Evolutionary conservation across 805 yeast species (phyloP).

Genomic region (Candida chauliodis): DNA sequence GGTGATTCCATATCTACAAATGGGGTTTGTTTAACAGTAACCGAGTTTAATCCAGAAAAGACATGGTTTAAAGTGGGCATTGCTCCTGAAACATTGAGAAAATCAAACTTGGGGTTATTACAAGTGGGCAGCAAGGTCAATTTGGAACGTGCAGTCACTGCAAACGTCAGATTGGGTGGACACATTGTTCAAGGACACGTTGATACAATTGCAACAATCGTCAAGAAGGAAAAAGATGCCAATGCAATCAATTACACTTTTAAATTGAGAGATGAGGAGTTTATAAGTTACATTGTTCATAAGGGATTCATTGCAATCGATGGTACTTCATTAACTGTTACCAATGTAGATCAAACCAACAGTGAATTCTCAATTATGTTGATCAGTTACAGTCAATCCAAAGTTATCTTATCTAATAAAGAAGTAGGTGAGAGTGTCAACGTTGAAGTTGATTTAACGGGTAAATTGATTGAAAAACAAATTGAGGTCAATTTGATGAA

Average conservation of each 20-base stretch:
- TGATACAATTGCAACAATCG: conserved; percentile 78
- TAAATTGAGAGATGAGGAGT: conserved; percentile 57
- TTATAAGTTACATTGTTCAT: conserved; percentile 77
- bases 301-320: conserved; percentile 93
- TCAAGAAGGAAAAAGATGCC: conserved; percentile 53
- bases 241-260: conserved; percentile 78
- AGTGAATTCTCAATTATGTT: conserved; percentile 77
- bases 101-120: conserved; percentile 72
- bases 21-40: conserved; percentile 91
- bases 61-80: conserved; percentile 79
- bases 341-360: conserved; percentile 60
- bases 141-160: conserved; percentile 86
- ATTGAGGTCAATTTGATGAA: conserved; percentile 54
- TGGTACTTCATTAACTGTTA: conserved; percentile 90
- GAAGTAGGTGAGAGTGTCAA: conserved; percentile 65
- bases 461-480: conserved; percentile 88
- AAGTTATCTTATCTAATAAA: conserved; percentile 71
- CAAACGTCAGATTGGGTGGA: conserved; percentile 88
- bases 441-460: conserved; percentile 92
- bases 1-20: conserved; percentile 93
- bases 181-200: conserved; percentile 98
- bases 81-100: conserved; percentile 85
- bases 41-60: conserved; percentile 56
- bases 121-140: conserved; percentile 63
- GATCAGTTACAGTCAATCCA: conserved; percentile 84